Base-by-base conservation (phyloP, 345 rosid species). In the Dipteronia sinensis region DNA sequence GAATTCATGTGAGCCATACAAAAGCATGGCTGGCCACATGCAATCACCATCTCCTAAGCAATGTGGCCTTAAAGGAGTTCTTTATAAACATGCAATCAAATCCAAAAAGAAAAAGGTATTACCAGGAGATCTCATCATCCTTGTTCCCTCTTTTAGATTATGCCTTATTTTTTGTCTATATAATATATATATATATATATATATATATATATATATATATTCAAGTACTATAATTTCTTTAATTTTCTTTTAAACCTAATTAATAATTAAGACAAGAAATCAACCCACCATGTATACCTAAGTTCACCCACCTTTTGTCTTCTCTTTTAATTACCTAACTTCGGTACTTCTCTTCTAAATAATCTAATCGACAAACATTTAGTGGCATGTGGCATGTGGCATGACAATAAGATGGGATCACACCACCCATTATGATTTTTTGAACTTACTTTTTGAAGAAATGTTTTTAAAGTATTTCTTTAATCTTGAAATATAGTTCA, bases 1-100 rank as follows among this genome's bases (percentile, higher is more conserved):
- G 22, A 29, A 4, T 40, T 51, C 63, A 61, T 61, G 75, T 73
- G 85, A 76, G 22, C 65, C 78, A 51, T 31, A 27, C 62, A 34
- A 72, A 44, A 16, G 65, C 75, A 75, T 65, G 68, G 78, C 12
- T 79, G 83, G 83, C 80, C 86, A 78, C 83, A 83, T 81, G 83
- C 76, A 22, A 47, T 44, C 77, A 64, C 78, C 72, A 47, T 62
- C 46, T 71, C 49, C 40, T 12, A 46, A 62, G 69, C 51, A 34
- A 59, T 56, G 27, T 34, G 55, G 44, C 25, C 1, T 7, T 29
- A 20, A 13, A 10, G 6, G 34, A 56, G 7, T 56, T 67, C 15
- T 16, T 62, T 74, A 29, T 22, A 1, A 63, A n/a, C 76, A 77
- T 70, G 76, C 77, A 77, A 81, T 67, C 66, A 79, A 77, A 75